phyloP scores from a whole-genome alignment of 2,329 filamentous ascomycete species.

The Fusarium musae region DNA sequence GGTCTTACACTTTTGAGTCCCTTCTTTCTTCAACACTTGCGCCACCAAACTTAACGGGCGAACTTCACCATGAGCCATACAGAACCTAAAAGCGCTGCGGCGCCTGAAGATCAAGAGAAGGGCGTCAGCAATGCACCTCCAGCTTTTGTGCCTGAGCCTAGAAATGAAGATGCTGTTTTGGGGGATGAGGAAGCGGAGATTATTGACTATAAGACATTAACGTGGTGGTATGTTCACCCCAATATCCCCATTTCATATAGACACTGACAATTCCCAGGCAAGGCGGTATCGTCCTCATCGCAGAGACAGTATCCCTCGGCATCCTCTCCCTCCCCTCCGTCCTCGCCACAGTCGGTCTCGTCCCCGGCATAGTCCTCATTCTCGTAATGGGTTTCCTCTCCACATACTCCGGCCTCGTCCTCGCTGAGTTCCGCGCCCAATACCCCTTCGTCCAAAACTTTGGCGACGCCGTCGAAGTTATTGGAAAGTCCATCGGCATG shows the following conservation, averaged over 20 bases:
- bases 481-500: slow-evolving; percentile 57
- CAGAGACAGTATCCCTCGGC: slow-evolving; percentile 59
- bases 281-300: slow-evolving; percentile 57
- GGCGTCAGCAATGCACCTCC: neutral
- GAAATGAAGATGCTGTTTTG: neutral
- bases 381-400: slow-evolving; percentile 74
- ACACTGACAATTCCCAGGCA: slow-evolving; percentile 46
- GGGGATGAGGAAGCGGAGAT: slow-evolving; percentile 33
- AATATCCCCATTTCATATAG: too few relatives aligned
- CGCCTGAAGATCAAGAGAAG: slow-evolving; percentile 20
- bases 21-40: neutral
- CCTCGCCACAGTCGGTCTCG: slow-evolving; percentile 76
- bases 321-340: slow-evolving; percentile 80
- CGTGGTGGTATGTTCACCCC: slow-evolving; percentile 50
- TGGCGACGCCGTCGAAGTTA: slow-evolving; percentile 71
- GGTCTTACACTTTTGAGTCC: neutral
- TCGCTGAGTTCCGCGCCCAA: slow-evolving; percentile 76
- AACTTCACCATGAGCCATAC: slow-evolving; percentile 6
- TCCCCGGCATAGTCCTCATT: slow-evolving; percentile 78
- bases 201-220: slow-evolving; percentile 53
- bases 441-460: slow-evolving; percentile 76
- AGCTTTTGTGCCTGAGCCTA: neutral
- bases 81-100: neutral
- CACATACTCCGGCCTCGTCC: slow-evolving; percentile 66
- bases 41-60: neutral